Evolutionary conservation across 2,329 filamentous ascomycete genomes (phyloP), one percentile per base, ranked within the genome.

Genomic region (Botrytis fabae): DNA sequence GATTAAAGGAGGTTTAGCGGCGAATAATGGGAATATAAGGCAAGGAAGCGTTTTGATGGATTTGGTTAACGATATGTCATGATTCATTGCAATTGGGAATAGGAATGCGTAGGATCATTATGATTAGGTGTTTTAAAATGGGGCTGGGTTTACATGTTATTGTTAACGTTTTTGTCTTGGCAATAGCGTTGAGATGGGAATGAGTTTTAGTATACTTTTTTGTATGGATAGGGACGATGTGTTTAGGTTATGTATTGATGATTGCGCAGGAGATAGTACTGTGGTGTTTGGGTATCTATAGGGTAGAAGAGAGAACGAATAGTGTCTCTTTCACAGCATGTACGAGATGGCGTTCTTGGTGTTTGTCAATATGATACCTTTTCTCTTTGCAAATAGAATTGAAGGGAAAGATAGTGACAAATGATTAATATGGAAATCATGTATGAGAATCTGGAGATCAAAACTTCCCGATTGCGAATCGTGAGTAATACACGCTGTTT

Each of bases 31-130:
- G 25, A 65, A 65, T 57, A n/a, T 75, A 44, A 77, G 76, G 22
- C 64, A 61, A 14, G 71, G 75, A 73, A 73, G 74, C 38, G 74
- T 78, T 46, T 85, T 95, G 79, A 88, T 89, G 80, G 92, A 95
- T 84, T 90, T 97, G 76, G 85, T 94, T 78, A 93, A 96, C 82
- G 93, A 94, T 63, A 70, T 57, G 59, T 65, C 75, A 46, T 71
- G 35, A 72, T 64, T 48, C n/a, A 16, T 63, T 70, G 6, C 25
- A 4, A 48, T 70, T 44, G 16, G 60, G 60, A 32, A 57, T 71
- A 62, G 48, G 18, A 48, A 70, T 4, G 28, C 38, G 22, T 51
- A 35, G 57, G 38, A 64, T 73, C 48, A 70, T 69, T 35, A 59
- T 54, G 72, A n/a, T 25, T 35, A 14, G 54, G 42, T n/a, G 38